phyloP scores from a whole-genome alignment of 306 rosid species.

The Corylus heterophylla region DNA sequence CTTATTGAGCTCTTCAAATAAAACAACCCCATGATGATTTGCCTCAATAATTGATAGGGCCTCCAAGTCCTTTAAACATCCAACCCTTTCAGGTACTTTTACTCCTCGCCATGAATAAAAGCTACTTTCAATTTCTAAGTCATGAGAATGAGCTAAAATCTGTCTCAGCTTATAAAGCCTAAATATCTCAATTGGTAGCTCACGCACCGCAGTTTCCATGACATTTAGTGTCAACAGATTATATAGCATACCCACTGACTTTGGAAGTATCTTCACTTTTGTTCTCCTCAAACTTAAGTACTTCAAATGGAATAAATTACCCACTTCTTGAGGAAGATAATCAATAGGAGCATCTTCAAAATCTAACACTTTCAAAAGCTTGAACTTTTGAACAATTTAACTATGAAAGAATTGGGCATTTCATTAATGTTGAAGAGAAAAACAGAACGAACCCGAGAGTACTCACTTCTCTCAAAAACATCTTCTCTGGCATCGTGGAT shows the following conservation, averaged over 20 bases:
- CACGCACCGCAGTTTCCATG: background rate
- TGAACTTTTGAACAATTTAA: background rate
- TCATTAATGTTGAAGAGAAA: background rate
- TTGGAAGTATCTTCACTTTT: constrained; percentile 4
- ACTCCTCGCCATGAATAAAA: too few relatives aligned
- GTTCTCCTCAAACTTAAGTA: background rate
- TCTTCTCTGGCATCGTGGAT: background rate
- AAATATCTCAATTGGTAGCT: background rate
- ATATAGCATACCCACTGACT: background rate
- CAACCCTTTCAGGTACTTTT: too few relatives aligned
- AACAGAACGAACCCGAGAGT: background rate
- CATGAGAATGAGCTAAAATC: too few relatives aligned
- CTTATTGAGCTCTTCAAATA: too few relatives aligned
- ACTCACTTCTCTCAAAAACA: background rate
- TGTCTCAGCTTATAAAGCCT: background rate
- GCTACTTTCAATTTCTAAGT: too few relatives aligned
- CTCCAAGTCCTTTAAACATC: too few relatives aligned
- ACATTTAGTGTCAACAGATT: constrained; percentile 1
- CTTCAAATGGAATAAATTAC: background rate
- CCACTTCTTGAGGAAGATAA: background rate
- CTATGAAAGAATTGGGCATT: background rate
- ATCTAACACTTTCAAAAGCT: background rate
- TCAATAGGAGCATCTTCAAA: background rate
- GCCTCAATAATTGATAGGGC: too few relatives aligned
- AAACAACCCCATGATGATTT: too few relatives aligned